A percentile compares a stretch with the other conserved stretches of the same genome.
Evolutionary conservation across 1,284 basidiomycete species (phyloP).

Genomic region (Cyathus olla): DNA sequence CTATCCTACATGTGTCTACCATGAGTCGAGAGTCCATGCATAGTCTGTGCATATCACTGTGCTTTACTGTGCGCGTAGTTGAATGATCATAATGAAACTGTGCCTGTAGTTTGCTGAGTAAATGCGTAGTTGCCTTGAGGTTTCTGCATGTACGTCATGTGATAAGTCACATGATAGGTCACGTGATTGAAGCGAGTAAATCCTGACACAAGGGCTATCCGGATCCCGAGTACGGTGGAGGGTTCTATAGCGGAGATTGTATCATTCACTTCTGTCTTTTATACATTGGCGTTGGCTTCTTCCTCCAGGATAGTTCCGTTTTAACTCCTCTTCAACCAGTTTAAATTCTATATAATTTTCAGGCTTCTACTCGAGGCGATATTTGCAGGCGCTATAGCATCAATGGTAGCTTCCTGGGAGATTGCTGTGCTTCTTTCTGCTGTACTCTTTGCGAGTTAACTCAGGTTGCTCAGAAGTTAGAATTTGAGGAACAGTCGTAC

Average conservation of each 20-base stretch:
- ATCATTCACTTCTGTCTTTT: background rate
- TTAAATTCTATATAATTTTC: too few species aligned
- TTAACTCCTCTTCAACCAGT: background rate
- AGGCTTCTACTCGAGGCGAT: conserved; percentile 18
- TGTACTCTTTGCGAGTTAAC: conserved; percentile 49
- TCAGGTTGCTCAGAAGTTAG: conserved; percentile 48
- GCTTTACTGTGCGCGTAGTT: too few species aligned
- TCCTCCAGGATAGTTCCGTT: conserved; percentile 29
- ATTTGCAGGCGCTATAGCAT: conserved; percentile 47
- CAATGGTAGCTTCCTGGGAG: conserved; percentile 32
- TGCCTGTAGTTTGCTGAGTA: too few species aligned
- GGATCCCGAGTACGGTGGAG: conserved; percentile 8
- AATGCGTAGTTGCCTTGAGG: too few species aligned
- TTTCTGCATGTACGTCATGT: too few species aligned
- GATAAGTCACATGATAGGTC: too few species aligned
- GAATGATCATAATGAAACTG: too few species aligned
- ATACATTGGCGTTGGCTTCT: conserved; percentile 8
- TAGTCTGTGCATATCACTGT: too few species aligned
- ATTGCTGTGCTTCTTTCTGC: conserved; percentile 40
- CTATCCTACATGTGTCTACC: too few species aligned
- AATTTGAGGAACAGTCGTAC: conserved; percentile 40
- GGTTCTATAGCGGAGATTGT: conserved; percentile 6
- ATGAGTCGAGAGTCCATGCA: too few species aligned
- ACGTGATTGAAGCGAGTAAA: too few species aligned
- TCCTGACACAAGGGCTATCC: conserved; percentile 3